phyloP scores from a whole-genome alignment of 2,329 filamentous ascomycete species.

The Monosporascus ibericus region DNA sequence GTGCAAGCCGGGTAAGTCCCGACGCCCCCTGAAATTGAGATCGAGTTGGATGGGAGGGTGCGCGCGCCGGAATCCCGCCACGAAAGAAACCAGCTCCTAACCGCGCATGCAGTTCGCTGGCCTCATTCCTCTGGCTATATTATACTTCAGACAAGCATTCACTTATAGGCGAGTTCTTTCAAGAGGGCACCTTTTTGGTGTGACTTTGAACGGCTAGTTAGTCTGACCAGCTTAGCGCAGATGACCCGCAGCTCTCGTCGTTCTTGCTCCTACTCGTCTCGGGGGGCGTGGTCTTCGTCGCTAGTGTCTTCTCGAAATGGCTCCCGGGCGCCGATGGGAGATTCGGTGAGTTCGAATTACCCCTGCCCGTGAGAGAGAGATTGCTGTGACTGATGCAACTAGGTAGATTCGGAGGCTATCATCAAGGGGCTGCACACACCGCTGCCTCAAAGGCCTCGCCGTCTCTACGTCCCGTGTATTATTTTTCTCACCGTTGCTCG shows the following conservation, averaged over 20 bases:
- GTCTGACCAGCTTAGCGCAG: slow-evolving; percentile 24
- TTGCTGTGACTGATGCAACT: background rate
- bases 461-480: slow-evolving; percentile 38
- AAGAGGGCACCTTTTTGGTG: too few species aligned
- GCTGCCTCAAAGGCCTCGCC: slow-evolving; percentile 40
- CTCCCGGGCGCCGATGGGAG: slow-evolving; percentile 41
- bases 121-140: slow-evolving; percentile 43
- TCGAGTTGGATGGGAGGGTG: background rate
- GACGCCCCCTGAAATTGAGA: background rate
- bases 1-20: background rate
- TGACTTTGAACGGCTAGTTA: background rate
- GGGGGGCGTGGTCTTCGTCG: slow-evolving; percentile 33
- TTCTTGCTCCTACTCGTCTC: slow-evolving; percentile 41
- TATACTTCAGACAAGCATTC: slow-evolving; percentile 41
- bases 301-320: slow-evolving; percentile 38
- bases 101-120: slow-evolving; percentile 31
- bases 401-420: slow-evolving; percentile 22
- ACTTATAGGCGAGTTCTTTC: slow-evolving; percentile 35
- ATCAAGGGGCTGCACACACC: slow-evolving; percentile 29
- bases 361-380: background rate
- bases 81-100: slow-evolving; percentile 1
- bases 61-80: background rate
- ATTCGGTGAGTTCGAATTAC: slow-evolving; percentile 28
- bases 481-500: slow-evolving; percentile 39
- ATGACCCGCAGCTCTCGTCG: slow-evolving; percentile 42